Conservation (phyloP, 2,329 filamentous ascomycete species). For the Teratosphaeria epicoccoides region DNA sequence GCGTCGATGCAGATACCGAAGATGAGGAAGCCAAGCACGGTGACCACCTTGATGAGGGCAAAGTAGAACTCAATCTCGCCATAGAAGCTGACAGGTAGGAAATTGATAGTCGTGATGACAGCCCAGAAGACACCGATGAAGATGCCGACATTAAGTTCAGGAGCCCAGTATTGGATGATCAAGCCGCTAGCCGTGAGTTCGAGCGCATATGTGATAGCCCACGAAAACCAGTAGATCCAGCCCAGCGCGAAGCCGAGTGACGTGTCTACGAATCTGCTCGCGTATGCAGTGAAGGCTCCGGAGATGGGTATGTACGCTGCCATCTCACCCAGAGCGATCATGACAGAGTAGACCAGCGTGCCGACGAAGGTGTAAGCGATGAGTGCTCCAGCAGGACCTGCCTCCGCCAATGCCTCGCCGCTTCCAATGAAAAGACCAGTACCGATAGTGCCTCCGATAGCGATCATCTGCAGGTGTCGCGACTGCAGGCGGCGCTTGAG, state of each 20-base stretch:
- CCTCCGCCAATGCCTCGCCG: conserved; percentile 28
- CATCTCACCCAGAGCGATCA: conserved; percentile 46
- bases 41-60: conserved; percentile 41
- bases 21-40: conserved; percentile 37
- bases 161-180: conserved; percentile 31
- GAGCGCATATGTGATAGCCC: conserved; percentile 32
- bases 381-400: conserved; percentile 35
- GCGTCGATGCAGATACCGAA: conserved; percentile 33
- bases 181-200: conserved; percentile 30
- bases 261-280: conserved; percentile 35
- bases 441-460: conserved; percentile 25
- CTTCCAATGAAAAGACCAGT: conserved; percentile 32
- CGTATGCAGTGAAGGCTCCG: conserved; percentile 43
- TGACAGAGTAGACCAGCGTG: conserved; percentile 35
- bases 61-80: conserved; percentile 48
- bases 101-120: conserved; percentile 37
- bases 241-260: conserved; percentile 40
- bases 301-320: conserved; percentile 51
- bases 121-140: conserved; percentile 26
- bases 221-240: conserved; percentile 35
- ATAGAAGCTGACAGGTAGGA: conserved; percentile 41
- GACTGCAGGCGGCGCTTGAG: conserved; percentile 26
- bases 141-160: conserved; percentile 32
- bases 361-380: conserved; percentile 36
- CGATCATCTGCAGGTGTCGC: conserved; percentile 30